phyloP scores from a whole-genome alignment of 2,329 filamentous ascomycete species.

The Colletotrichum paranaense region DNA sequence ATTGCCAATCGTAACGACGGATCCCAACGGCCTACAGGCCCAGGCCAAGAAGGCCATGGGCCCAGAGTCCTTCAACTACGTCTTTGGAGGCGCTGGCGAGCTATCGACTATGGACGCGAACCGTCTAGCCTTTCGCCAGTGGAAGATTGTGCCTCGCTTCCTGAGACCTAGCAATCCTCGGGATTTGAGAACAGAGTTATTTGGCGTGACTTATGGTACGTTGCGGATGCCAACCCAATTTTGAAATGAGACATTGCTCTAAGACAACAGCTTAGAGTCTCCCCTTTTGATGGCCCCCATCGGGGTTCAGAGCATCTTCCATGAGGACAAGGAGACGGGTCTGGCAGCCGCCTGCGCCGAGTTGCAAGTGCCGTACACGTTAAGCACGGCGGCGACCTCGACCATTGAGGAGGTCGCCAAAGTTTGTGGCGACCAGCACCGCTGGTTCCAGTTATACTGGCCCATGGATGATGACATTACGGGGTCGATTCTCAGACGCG shows the following conservation, averaged over 20 bases:
- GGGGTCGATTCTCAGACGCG: slow-evolving; percentile 69
- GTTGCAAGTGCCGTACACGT: slow-evolving; percentile 72
- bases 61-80: slow-evolving; percentile 66
- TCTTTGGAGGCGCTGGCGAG: slow-evolving; percentile 72
- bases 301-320: slow-evolving; percentile 76
- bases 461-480: slow-evolving; percentile 75
- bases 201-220: slow-evolving; percentile 59
- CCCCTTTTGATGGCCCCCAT: slow-evolving; percentile 75
- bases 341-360: slow-evolving; percentile 71
- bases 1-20: slow-evolving; percentile 66
- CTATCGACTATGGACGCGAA: slow-evolving; percentile 71
- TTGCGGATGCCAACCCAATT: background rate
- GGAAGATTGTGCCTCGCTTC: slow-evolving; percentile 64
- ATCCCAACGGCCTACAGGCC: slow-evolving; percentile 66
- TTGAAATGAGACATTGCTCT: background rate
- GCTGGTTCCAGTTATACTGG: slow-evolving; percentile 85
- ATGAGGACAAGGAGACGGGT: slow-evolving; percentile 72
- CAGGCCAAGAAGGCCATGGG: slow-evolving; percentile 63
- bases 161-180: slow-evolving; percentile 56
- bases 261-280: slow-evolving; percentile 42
- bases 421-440: slow-evolving; percentile 65
- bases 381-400: slow-evolving; percentile 72
- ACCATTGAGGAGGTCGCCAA: slow-evolving; percentile 75
- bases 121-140: slow-evolving; percentile 65
- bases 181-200: slow-evolving; percentile 63